Base-by-base conservation (phyloP, 106 monocot genomes). In the Acanthochlamys bracteata region DNA sequence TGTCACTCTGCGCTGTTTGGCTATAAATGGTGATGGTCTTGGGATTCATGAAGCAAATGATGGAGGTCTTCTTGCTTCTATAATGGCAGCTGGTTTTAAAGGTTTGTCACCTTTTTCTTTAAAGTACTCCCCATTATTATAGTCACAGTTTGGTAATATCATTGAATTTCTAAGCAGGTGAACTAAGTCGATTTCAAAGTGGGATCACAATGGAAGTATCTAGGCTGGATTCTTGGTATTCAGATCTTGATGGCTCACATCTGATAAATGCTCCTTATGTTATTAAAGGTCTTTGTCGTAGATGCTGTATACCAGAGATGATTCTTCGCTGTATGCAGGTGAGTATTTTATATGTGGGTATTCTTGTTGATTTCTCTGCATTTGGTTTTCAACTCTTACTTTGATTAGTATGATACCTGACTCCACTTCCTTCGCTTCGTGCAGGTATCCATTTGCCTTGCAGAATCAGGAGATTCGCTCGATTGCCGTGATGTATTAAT, bases 281-380 rank as follows among this genome's bases (percentile, higher is more conserved):
- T 52, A 81, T 98, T 10, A 80, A 60, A 73, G 98, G 98, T 14
- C 88, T 98, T 22, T 98, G 92, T 65, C 82, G 98, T 0, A 75
- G 83, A 67, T 98, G 98, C 55, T 98, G 98, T 63, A 40, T 98
- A 53, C 88, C 98, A 40, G 98, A 98, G 74, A 79, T 80, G 14
- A 86, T 98, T 75, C 85, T 98, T 75, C 85, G 98, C 10, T 92
- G 81, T 65, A 98, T 98, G 98, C 88, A 98, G 79, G 98, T 92
- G 59, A 62, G 63, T 47, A 10, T 10, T 25, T 22, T 21, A 13
- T 13, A 45, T 45, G 20, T 25, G 20, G 16, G 64, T 53, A 8
- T 12, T 13, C 53, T 53, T 53, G 43, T 16, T 9, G 27, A 7
- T 39, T 27, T 61, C 26, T 0, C 23, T 59, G 39, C 60, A 61